These are phyloP conservation scores for Chenopodium quinoa DNA, from an alignment of 148 eudicot species.

Conservation along the genomic window DNA sequence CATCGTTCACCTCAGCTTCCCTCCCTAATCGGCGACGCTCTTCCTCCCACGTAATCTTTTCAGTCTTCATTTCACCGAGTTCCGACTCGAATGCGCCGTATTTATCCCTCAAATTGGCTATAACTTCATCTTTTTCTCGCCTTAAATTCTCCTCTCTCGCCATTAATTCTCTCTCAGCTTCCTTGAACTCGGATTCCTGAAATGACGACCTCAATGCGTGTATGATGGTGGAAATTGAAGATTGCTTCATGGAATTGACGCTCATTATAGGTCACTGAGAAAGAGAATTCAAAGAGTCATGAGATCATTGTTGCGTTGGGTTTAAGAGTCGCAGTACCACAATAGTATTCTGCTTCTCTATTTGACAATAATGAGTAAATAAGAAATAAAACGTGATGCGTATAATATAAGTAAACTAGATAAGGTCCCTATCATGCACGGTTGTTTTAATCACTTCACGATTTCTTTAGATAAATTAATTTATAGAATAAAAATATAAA, in stretches of 20 bases:
- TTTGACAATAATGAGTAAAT: too few relatives aligned
- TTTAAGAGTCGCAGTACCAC: too few relatives aligned
- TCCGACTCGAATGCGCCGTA: constrained; percentile 9
- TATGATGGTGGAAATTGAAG: not conserved
- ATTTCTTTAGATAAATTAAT: too few relatives aligned
- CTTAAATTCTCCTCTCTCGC: constrained; percentile 10
- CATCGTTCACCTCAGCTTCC: constrained; percentile 14
- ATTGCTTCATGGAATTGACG: not conserved
- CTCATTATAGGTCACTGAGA: not conserved
- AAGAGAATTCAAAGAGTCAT: too few relatives aligned
- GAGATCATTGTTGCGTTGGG: too few relatives aligned
- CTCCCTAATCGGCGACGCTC: constrained; percentile 4
- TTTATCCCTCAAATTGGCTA: constrained; percentile 1
- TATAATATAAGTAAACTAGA: too few relatives aligned
- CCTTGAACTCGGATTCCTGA: not conserved
- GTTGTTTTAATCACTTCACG: too few relatives aligned
- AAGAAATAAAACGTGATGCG: too few relatives aligned
- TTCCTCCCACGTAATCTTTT: not conserved
- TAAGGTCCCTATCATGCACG: too few relatives aligned
- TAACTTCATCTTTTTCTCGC: constrained; percentile 11
- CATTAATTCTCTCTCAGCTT: not conserved
- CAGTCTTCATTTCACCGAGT: not conserved
- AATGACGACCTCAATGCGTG: not conserved
- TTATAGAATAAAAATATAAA: too few relatives aligned
- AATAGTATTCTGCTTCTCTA: too few relatives aligned